Base-by-base conservation (phyloP, 2,329 filamentous ascomycete genomes). In the Penicillium paneum region DNA sequence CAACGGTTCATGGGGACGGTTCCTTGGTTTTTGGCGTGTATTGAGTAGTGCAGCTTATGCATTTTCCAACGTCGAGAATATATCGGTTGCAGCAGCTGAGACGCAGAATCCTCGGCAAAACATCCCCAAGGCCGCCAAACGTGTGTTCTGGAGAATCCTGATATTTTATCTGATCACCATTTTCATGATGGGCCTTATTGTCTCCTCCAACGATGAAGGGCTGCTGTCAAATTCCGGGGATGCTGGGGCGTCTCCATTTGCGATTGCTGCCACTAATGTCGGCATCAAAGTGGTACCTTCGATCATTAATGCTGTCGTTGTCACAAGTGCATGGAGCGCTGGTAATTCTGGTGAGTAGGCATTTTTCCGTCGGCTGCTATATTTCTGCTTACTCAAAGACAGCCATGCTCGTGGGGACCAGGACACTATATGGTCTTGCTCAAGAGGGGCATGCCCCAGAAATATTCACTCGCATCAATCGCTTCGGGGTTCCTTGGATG, bases 121-220 rank as follows among this genome's bases (percentile, higher is more conserved):
- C 52, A 69, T 83, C 3, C 80, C 80, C 3, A 77, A 71, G 26
- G 81, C 81, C 5, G 78, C 76, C 5, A 76, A 76, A 17, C 73
- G 78, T 8, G 79, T 79, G 61, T 79, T 83, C 65, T 79, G 73
- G 61, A 80, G 81, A 24, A 71, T 83, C 15, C 63, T 81, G 11
- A 70, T 81, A 62, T 81, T 82, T 70, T 82, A 81, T 60, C 75
- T 80, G 5, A 67, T 82, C 2, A 75, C 77, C 13, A 81, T 83
- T 36, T 76, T 79, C 31, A 74, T 82, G 50, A 78, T 81, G 44
- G 47, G 46, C 28, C 24, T 59, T 19, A 19, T 76, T 12, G 44
- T 75, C 47, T 77, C 78, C 0, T 78, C 72, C 32, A 71, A 81
- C 52, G 75, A 80, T 52, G 61, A 67, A 1, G 67, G 68, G 3